Evolutionary conservation across 805 yeast species (phyloP), one percentile per base, ranked within the genome.

Genomic region (Kuraishia piskuri): DNA sequence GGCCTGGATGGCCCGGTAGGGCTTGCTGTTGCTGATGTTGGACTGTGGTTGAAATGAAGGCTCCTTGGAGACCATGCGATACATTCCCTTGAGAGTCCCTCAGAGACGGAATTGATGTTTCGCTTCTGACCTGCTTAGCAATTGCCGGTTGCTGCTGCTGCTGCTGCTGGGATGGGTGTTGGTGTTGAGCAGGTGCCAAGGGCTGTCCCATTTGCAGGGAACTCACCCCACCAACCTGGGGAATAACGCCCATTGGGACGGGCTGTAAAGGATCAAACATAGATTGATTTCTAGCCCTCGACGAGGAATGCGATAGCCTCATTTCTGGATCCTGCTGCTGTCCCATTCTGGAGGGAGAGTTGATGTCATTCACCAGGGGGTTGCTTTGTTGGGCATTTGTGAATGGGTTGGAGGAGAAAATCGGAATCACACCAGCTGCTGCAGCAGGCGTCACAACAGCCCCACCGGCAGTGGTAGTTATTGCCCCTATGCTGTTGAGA

Each of bases 211-310:
- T 19, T 24, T 25, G 53, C 17, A 31, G 3, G 14, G 40, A 14
- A 31, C 40, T 31, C 9, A 31, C 40, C 4, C 40, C 40, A 31
- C 40, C 40, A 5, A 31, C 40, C 14, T 31, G 40, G 14, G 40
- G 40, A 31, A 31, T 31, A 31, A 12, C 40, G 14, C 17, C 40
- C 17, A 37, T 49, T n/a, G 60, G 61, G 36, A 57, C 22, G 10
- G 66, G 64, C 50, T 61, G 69, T 47, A 68, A 55, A 2, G 72
- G 71, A 52, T 65, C 73, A 56, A 67, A 68, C 20, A 74, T 69
- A 14, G 79, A 74, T 36, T 67, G 62, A 55, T 75, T 74, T 48
- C 79, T 66, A 12, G 69, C 62, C 50, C 63, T 61, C 44, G 51
- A 55, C 6, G 68, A 60, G 7, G 70, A 63, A 14, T 31, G 40